phyloP scores from a whole-genome alignment of 768 basidiomycete species.

The Russula emetica region DNA sequence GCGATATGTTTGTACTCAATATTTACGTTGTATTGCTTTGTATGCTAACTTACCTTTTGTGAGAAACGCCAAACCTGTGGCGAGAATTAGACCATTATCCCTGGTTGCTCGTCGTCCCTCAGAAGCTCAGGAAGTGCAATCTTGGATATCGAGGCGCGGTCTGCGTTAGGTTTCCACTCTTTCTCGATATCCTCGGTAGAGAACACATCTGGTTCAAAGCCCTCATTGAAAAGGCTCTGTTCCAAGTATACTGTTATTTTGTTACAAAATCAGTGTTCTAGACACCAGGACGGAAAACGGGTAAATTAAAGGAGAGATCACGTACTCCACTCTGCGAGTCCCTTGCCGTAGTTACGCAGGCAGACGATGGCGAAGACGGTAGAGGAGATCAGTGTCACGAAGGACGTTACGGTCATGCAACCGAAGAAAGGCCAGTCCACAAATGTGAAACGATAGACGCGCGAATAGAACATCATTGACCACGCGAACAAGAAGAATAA shows the following conservation, averaged over 20 bases:
- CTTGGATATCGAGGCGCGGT: slow-evolving; percentile 23
- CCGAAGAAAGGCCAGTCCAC: slow-evolving; percentile 49
- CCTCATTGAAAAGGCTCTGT: neutral
- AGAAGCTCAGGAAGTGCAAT: slow-evolving; percentile 8
- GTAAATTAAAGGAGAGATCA: slow-evolving; percentile 1
- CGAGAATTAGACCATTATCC: neutral
- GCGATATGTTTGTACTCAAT: too few relatives aligned
- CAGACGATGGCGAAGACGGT: slow-evolving; percentile 47
- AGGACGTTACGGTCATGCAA: slow-evolving; percentile 42
- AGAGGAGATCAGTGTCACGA: slow-evolving; percentile 37
- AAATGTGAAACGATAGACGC: slow-evolving; percentile 34
- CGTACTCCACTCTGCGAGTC: slow-evolving; percentile 54
- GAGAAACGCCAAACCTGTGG: neutral
- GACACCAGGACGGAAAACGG: neutral
- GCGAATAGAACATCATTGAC: slow-evolving; percentile 32
- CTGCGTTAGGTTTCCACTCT: slow-evolving; percentile 17
- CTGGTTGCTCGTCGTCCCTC: neutral
- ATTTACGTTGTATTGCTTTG: neutral
- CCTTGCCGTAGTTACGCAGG: slow-evolving; percentile 50
- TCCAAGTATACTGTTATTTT: slow-evolving; percentile 21
- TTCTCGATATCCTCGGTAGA: slow-evolving; percentile 10
- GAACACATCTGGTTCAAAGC: slow-evolving; percentile 25
- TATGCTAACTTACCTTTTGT: neutral
- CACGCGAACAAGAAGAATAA: slow-evolving; percentile 35
- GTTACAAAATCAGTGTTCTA: neutral